Base-by-base conservation (phyloP, 345 rosid species). In the Salix purpurea region DNA sequence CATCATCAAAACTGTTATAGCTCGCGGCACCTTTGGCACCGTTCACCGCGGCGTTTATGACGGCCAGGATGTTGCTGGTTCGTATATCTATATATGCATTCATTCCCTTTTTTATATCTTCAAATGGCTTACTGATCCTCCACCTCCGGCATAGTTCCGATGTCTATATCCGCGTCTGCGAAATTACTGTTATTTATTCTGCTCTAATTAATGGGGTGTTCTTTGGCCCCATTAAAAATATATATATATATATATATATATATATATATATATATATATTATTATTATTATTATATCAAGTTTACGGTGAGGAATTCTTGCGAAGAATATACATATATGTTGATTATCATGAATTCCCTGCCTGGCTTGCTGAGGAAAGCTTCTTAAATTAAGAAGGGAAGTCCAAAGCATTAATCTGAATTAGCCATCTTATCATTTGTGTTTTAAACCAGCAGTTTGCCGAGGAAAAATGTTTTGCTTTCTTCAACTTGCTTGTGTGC, bases 51-150 rank as follows among this genome's bases (percentile, higher is more conserved):
- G 86, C 40, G 26, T 74, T 70, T 83, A 80, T 74, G 80, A 76
- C 62, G 86, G 86, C 76, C 83, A 73, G 36, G 81, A 83, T 73
- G 86, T 80, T 80, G 86, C 86, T 54, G 86, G 86, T 83, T 18
- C 58, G n/a, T 52, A 7, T 18, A 19, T 6, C 7, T 18, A 19
- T 52, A 19, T 18, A 19, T 52, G 15, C 15, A 52, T 52, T n/a
- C n/a, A 18, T 50, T 50, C 58, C 58, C 23, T 52, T 6, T 6
- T 19, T 19, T 18, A 0, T 52, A 3, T 6, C 56, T 50, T 50
- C 56, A 16, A 50, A 50, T 50, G 56, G 1, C 56, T 50, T 16
- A 4, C 56, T 4, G 6, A 16, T 50, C 56, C 56, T 50, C 56
- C 58, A 18, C 58, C 58, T 52, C n/a, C 58, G 58, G n/a, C 58